Percentiles rank a stretch among this genome's conserved stretches.
Conservation (phyloP, 1,284 basidiomycete species). For the Clitocybe nebularis region DNA sequence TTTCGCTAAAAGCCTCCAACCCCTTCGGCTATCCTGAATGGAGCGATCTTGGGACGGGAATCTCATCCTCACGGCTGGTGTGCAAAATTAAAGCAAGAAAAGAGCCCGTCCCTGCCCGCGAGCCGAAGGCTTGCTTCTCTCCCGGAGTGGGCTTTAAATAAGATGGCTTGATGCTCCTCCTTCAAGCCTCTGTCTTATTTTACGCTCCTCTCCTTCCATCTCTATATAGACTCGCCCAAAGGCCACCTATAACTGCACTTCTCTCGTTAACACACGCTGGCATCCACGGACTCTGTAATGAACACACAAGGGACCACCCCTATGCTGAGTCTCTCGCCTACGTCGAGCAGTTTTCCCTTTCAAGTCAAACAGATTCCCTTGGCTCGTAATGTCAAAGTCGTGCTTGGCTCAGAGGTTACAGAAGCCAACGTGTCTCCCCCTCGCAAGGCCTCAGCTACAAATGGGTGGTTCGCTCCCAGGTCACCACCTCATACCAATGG, state of each 20-base stretch:
- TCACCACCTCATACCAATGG: slow-evolving; percentile 13
- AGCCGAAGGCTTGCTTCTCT: not conserved
- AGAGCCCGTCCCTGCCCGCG: not conserved
- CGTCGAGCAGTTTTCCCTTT: slow-evolving; percentile 40
- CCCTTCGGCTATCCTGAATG: not conserved
- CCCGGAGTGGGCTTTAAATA: not conserved
- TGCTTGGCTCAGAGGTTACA: slow-evolving; percentile 29
- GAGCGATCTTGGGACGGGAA: not conserved
- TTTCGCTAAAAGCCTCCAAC: not conserved
- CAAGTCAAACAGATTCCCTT: slow-evolving; percentile 35
- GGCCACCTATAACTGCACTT: not conserved
- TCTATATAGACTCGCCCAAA: not conserved
- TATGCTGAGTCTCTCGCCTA: slow-evolving; percentile 31
- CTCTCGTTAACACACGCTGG: not conserved
- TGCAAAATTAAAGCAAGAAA: slow-evolving; percentile 1
- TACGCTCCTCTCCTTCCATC: not conserved
- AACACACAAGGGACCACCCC: too few relatives aligned
- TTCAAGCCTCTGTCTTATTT: not conserved
- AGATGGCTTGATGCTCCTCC: not conserved
- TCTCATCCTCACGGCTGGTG: not conserved
- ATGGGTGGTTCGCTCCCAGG: slow-evolving; percentile 31
- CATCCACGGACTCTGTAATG: not conserved
- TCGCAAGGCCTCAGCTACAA: slow-evolving; percentile 24
- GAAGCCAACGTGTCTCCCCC: slow-evolving; percentile 13
- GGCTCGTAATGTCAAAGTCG: slow-evolving; percentile 24